These are phyloP conservation scores for Mycena epipterygia DNA, from an alignment of 768 basidiomycete species.

Conservation along the genomic window DNA sequence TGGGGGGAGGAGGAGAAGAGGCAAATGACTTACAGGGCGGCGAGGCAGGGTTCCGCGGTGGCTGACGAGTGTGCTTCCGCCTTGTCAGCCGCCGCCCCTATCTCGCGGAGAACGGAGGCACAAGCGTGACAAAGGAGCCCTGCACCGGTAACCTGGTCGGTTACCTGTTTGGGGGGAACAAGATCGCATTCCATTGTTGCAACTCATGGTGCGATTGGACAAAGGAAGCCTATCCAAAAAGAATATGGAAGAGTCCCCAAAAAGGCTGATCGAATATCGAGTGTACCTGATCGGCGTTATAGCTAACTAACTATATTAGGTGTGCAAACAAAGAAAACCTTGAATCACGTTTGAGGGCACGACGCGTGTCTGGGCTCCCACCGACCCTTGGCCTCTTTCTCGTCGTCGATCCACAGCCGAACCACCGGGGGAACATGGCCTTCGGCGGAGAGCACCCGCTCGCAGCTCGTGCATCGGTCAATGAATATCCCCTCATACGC, in stretches of 20 bases:
- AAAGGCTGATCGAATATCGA: not conserved
- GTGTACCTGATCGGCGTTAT: constrained; percentile 29
- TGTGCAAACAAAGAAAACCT: constrained; percentile 1
- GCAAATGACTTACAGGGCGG: not conserved
- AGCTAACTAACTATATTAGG: not conserved
- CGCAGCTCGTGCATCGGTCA: constrained; percentile 70
- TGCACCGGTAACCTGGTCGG: too few species aligned
- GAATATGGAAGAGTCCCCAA: constrained; percentile 12
- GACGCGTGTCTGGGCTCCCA: constrained; percentile 70
- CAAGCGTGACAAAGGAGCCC: constrained; percentile 3
- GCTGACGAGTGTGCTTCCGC: not conserved
- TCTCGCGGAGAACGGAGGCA: constrained; percentile 22
- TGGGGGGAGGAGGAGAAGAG: not conserved
- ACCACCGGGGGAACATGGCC: constrained; percentile 82
- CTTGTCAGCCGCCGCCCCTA: constrained; percentile 16
- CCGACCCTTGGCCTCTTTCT: constrained; percentile 43
- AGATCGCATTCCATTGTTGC: constrained; percentile 10
- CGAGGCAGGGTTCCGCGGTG: constrained; percentile 18
- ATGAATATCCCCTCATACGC: constrained; percentile 75
- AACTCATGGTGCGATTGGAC: not conserved
- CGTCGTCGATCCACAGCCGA: constrained; percentile 62
- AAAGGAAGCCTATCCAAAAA: not conserved
- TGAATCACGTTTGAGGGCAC: constrained; percentile 48
- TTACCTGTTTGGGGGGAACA: constrained; percentile 10
- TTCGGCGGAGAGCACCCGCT: constrained; percentile 76